These are phyloP conservation scores for Annulohypoxylon truncatum DNA, from an alignment of 2,329 filamentous ascomycete genomes.

Conservation along the genomic window DNA sequence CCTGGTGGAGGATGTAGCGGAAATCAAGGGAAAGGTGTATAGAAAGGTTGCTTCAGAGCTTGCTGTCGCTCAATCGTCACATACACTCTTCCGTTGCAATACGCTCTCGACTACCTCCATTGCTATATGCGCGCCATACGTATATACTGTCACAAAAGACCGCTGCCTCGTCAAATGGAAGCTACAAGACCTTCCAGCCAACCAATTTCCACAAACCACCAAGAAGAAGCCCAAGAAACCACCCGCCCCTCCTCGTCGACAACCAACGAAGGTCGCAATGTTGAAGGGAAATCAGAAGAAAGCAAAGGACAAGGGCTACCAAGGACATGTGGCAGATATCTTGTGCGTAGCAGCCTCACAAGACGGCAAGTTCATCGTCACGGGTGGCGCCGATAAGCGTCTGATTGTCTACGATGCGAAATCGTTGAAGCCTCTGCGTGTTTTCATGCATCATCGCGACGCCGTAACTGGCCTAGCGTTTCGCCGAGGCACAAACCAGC, in stretches of 20 bases:
- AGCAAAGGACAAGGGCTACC: slow-evolving; percentile 71
- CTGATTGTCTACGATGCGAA: slow-evolving; percentile 90
- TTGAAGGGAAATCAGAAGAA: slow-evolving; percentile 71
- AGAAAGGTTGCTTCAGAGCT: slow-evolving; percentile 80
- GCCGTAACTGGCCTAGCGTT: slow-evolving; percentile 88
- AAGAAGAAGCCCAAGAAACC: slow-evolving; percentile 69
- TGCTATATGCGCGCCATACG: slow-evolving; percentile 80
- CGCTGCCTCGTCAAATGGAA: slow-evolving; percentile 89
- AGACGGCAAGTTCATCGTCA: slow-evolving; percentile 90
- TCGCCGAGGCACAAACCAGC: slow-evolving; percentile 85
- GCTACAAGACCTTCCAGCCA: slow-evolving; percentile 72
- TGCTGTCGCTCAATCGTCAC: slow-evolving; percentile 73
- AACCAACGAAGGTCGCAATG: slow-evolving; percentile 72
- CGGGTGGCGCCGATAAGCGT: slow-evolving; percentile 85
- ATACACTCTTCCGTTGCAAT: slow-evolving; percentile 82
- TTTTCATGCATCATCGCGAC: slow-evolving; percentile 93
- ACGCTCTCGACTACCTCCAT: slow-evolving; percentile 82
- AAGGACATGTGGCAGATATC: slow-evolving; percentile 84
- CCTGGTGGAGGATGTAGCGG: slow-evolving; percentile 90
- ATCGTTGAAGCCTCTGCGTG: slow-evolving; percentile 79
- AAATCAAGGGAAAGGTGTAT: slow-evolving; percentile 91
- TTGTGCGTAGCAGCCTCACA: slow-evolving; percentile 86
- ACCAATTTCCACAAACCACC: slow-evolving; percentile 70
- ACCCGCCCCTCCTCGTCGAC: slow-evolving; percentile 67
- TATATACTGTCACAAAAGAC: slow-evolving; percentile 91